phyloP scores from a whole-genome alignment of 495 filamentous ascomycete species.

The Parmelia sp. region DNA sequence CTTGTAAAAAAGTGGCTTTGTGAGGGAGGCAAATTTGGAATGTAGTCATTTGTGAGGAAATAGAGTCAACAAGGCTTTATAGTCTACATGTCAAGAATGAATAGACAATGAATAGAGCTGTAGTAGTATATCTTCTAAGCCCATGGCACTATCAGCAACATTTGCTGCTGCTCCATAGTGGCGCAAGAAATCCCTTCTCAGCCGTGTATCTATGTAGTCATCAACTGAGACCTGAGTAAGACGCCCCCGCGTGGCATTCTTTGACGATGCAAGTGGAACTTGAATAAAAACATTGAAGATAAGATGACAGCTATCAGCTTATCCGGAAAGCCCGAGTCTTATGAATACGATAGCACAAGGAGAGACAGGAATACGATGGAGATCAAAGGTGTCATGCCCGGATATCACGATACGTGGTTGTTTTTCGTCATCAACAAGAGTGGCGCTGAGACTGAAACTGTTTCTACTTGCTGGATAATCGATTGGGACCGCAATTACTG shows the following conservation, averaged over 20 bases:
- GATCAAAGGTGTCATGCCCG: background rate
- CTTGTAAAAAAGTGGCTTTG: background rate
- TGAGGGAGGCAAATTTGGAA: background rate
- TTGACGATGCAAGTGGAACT: background rate
- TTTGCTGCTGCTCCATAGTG: slow-evolving; percentile 5
- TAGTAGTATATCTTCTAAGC: background rate
- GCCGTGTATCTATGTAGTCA: slow-evolving; percentile 2
- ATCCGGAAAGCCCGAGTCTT: background rate
- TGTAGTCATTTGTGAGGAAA: background rate
- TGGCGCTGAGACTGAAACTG: background rate
- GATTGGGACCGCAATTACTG: background rate
- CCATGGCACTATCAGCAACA: background rate
- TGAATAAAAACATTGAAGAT: background rate
- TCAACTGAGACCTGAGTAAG: slow-evolving; percentile 6
- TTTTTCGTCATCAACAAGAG: background rate
- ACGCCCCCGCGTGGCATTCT: slow-evolving; percentile 5
- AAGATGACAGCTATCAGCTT: slow-evolving; percentile 11
- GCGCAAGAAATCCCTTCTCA: background rate
- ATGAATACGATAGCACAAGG: background rate
- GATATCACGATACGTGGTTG: background rate
- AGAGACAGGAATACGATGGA: background rate
- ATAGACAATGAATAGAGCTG: no score
- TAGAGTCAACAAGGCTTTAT: no score
- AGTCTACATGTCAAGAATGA: no score
- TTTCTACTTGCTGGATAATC: background rate